Evolutionary conservation across 2,329 filamentous ascomycete genomes (phyloP), one percentile per base, ranked within the genome.

Genomic region (Monosporascus sp.): DNA sequence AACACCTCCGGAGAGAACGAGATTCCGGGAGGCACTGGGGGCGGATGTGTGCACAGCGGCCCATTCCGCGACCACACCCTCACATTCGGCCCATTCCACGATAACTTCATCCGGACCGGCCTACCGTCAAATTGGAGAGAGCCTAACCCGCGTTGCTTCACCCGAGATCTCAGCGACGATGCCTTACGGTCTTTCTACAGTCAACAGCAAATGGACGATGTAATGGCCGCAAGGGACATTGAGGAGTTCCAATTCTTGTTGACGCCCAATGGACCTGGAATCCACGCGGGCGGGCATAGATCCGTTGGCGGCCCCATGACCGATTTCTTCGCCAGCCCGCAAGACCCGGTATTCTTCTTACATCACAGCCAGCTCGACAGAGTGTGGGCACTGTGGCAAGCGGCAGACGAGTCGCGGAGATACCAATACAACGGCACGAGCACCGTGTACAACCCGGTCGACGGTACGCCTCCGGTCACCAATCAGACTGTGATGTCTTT

Each of bases 21-120:
- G 11, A 48, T 65, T 24, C 61, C 61, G 36, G 58, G 59, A 36
- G 62, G 62, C 22, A 54, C 51, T 18, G 62, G 62, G n/a, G 62
- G 62, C 39, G 62, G 57, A 11, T 66, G 63, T 50, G 54, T 65
- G 49, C 57, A 47, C 7, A 54, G 39, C 14, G 63, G 63, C 11
- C 63, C 63, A 3, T 66, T 66, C 49, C 57, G 55, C 22, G 57
- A 54, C 36, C 47, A 56, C 48, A 56, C 52, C 44, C 47, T 54
- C 22, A 62, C 51, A 17, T 62, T 66, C 53, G 51, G 56, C 17
- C 52, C 53, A 25, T 59, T 63, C 42, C 22, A 50, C 42, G 54
- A 55, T 42, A 8, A 36, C 31, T 45, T 54, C 18, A 54, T 62
- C 49, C 39, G 57, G 46, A 48, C 56, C 47, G 58, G 60, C 34